Base-by-base conservation (phyloP, 495 filamentous ascomycete genomes). In the Penicillium desertorum region DNA sequence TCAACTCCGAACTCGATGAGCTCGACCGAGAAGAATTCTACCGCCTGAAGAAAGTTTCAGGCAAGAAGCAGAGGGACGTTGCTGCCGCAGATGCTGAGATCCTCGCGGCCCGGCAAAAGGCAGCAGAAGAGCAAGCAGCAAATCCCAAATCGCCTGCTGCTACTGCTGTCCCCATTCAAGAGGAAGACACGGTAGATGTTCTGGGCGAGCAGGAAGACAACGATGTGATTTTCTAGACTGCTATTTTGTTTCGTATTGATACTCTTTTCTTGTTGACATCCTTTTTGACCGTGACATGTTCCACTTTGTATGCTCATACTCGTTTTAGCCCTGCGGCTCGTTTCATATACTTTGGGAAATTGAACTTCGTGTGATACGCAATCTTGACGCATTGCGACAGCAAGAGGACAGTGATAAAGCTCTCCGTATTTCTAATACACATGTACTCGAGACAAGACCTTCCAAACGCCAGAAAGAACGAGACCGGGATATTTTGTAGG, bases 11-110 rank as follows among this genome's bases (percentile, higher is more conserved):
- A 69, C 86, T 99, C 16, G 94, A 99, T 69, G 94, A 99, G 77
- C 79, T 99, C 41, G 94, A 99, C 78, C 82, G 94, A 76, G 94
- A 99, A 72, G 94, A 99, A 65, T 99, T 99, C 75, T 98, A 96
- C 72, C 85, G 94, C 50, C 77, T 99, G 64, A 99, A 98, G 79
- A 99, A 99, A 80, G 93, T 96, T 22, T 91, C 91, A n/a, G 83
- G 82, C 65, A 97, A 97, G 77, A 98, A 98, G 68, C 89, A 95
- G 68, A 77, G 91, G 62, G 92, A 96, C 54, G 86, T 70, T 17
- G 89, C 88, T 3, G 86, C 82, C 10, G 83, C 82, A 49, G 89
- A 92, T 60, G 86, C 86, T 42, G 88, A 91, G 70, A 86, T 89
- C 71, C 80, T 83, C 56, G 73, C 73, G 9, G 83, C 81, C 69